Conservation (phyloP, 805 yeast genomes). For the Candida endomychidarum region DNA sequence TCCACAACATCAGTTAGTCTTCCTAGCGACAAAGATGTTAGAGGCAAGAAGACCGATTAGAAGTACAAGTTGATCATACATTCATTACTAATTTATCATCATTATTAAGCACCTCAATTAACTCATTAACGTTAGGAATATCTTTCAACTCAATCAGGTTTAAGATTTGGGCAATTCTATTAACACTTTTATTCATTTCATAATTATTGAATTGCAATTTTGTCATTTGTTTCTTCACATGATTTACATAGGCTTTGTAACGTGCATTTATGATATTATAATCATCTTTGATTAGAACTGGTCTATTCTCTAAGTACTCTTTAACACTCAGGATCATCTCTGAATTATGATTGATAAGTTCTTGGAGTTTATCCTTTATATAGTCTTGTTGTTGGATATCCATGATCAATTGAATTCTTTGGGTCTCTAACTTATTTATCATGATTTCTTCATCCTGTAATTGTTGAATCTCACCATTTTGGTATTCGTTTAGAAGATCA, state of each 20-base stretch:
- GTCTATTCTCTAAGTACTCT: slow-evolving; percentile 26
- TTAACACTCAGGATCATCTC: slow-evolving; percentile 34
- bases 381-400: slow-evolving; percentile 42
- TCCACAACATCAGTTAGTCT: background rate
- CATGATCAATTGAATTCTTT: slow-evolving; percentile 32
- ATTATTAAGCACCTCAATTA: slow-evolving; percentile 1
- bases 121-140: slow-evolving; percentile 5
- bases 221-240: slow-evolving; percentile 6
- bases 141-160: slow-evolving; percentile 4
- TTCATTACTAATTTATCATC: background rate
- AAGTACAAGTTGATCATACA: slow-evolving; percentile 1
- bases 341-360: slow-evolving; percentile 32
- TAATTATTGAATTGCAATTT: slow-evolving; percentile 10
- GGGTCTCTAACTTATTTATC: slow-evolving; percentile 23
- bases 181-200: slow-evolving; percentile 11
- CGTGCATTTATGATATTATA: slow-evolving; percentile 10
- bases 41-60: background rate
- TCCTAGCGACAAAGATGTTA: too few species aligned
- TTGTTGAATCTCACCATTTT: slow-evolving; percentile 6
- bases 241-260: slow-evolving; percentile 9
- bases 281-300: slow-evolving; percentile 16
- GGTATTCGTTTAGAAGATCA: background rate
- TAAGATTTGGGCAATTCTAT: slow-evolving; percentile 8
- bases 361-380: slow-evolving; percentile 29
- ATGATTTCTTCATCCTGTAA: background rate